Evolutionary conservation across 1,139 yeast species (phyloP).

Genomic region (Suhomyces atakaporum): DNA sequence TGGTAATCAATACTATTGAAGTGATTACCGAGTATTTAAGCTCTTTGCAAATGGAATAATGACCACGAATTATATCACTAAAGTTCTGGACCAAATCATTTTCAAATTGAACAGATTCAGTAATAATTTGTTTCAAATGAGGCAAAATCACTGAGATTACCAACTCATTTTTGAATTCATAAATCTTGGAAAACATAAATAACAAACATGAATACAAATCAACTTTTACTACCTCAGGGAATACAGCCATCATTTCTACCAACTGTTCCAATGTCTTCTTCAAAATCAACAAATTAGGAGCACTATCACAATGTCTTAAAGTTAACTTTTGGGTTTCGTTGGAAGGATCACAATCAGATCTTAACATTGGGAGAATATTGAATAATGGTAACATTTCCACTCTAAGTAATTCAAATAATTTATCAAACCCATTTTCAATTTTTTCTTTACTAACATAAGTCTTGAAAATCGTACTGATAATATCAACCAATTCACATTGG

Average conservation of each 20-base stretch:
- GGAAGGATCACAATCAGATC: conserved; percentile 43
- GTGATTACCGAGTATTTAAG: conserved; percentile 54
- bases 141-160: conserved; percentile 59
- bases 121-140: conserved; percentile 51
- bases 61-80: conserved; percentile 35
- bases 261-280: conserved; percentile 57
- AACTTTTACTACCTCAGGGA: conserved; percentile 66
- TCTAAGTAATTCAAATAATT: conserved; percentile 76
- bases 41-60: conserved; percentile 25
- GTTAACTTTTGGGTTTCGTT: conserved; percentile 35
- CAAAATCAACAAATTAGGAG: conserved; percentile 41
- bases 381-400: conserved; percentile 69
- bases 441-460: conserved; percentile 23
- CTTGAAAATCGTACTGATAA: conserved; percentile 51
- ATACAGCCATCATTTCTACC: conserved; percentile 59
- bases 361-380: conserved; percentile 59
- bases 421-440: conserved; percentile 65
- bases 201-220: conserved; percentile 74
- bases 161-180: conserved; percentile 48
- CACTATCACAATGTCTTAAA: conserved; percentile 36
- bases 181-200: conserved; percentile 61
- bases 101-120: conserved; percentile 30
- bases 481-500: conserved; percentile 55
- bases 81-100: conserved; percentile 37
- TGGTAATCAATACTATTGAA: conserved; percentile 59